These are phyloP conservation scores for Eragrostis curvula DNA, from an alignment of 176 grass and related monocot genomes.

Conservation along the genomic window DNA sequence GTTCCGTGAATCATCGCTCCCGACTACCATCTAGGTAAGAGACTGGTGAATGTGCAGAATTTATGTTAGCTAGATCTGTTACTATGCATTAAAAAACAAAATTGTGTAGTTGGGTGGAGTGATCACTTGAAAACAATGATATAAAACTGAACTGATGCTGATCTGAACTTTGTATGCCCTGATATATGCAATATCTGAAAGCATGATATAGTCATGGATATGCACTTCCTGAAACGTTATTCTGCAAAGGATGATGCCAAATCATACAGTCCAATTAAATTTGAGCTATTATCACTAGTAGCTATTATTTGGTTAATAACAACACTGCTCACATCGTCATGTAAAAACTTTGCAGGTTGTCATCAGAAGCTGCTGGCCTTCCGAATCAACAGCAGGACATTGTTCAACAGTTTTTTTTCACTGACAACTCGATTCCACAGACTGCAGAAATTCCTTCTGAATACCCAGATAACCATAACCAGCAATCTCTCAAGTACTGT, in stretches of 20 bases:
- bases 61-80: not conserved
- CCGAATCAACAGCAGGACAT: constrained; percentile 61
- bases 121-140: not conserved
- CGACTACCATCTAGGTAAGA: constrained; percentile 61
- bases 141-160: not conserved
- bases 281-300: not conserved
- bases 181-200: not conserved
- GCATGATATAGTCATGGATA: not conserved
- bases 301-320: not conserved
- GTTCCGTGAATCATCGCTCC: constrained; percentile 54
- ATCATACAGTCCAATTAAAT: not conserved
- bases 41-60: not conserved
- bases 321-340: not conserved
- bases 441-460: constrained; percentile 44
- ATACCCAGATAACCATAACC: constrained; percentile 43
- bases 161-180: not conserved
- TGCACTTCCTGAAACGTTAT: not conserved
- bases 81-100: not conserved
- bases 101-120: not conserved
- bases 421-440: constrained; percentile 52
- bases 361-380: constrained; percentile 53
- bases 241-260: not conserved
- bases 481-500: constrained; percentile 56
- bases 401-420: constrained; percentile 37
- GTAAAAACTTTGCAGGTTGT: constrained; percentile 52